These are phyloP conservation scores for Cryptosporidium bovis DNA, from an alignment of 169 alveolate species.

Conservation along the genomic window DNA sequence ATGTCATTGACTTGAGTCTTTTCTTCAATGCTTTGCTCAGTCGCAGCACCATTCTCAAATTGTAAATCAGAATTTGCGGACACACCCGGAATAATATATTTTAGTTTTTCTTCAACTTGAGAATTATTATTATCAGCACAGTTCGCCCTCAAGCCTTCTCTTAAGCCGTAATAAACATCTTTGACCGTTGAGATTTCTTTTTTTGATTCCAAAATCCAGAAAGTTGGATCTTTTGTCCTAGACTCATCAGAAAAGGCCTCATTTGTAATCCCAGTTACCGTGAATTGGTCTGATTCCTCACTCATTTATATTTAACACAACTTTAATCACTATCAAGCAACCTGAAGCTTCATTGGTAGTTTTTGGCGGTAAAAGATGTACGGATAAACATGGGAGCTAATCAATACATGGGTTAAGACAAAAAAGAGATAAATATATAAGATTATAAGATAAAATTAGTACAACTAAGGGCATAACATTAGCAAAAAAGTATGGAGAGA, in stretches of 20 bases:
- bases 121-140: constrained; percentile 14
- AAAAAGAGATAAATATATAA: too few species aligned
- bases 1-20: constrained; percentile 14
- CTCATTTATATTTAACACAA: constrained; percentile 7
- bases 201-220: constrained; percentile 54
- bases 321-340: too few species aligned
- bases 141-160: constrained; percentile 11
- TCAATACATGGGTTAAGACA: too few species aligned
- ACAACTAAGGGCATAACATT: too few species aligned
- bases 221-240: constrained; percentile 4
- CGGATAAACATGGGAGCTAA: too few species aligned
- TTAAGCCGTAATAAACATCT: constrained; percentile 23
- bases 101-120: constrained; percentile 18
- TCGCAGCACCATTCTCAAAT: background rate
- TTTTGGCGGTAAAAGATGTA: too few species aligned
- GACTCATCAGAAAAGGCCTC: constrained; percentile 5
- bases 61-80: constrained; percentile 3
- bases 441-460: background rate
- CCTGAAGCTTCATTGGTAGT: too few species aligned
- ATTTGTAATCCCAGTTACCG: constrained; percentile 42
- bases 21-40: background rate
- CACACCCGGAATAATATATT: background rate
- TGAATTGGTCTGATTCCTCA: constrained; percentile 22
- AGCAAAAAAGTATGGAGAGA: too few species aligned
- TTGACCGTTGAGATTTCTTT: constrained; percentile 21